Conservation (phyloP, 345 rosid genomes). For the Isatis tinctoria region DNA sequence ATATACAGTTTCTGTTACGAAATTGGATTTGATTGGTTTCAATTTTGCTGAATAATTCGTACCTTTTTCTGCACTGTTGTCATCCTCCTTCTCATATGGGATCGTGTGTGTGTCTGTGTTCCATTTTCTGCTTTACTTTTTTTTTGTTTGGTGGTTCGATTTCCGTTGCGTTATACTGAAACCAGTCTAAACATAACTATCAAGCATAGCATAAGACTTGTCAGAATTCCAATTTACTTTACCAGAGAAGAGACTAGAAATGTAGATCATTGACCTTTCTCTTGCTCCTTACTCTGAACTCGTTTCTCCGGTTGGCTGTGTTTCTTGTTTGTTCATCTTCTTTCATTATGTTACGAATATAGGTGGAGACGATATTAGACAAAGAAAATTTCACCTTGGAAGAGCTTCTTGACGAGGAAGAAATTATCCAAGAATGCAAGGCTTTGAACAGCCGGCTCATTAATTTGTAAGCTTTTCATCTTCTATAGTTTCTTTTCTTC, state of each 20-base stretch:
- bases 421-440: conserved; percentile 99
- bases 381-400: conserved; percentile 89
- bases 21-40: neutral
- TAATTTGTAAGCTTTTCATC: conserved; percentile 56
- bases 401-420: conserved; percentile 99
- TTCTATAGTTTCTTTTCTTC: neutral
- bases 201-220: neutral
- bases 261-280: neutral
- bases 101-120: neutral
- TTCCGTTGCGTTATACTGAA: neutral
- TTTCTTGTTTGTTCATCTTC: neutral
- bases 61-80: neutral
- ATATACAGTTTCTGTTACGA: neutral
- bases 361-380: conserved; percentile 93
- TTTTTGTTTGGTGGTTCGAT: neutral
- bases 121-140: neutral
- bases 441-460: conserved; percentile 95
- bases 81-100: neutral
- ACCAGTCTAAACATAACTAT: neutral
- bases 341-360: neutral
- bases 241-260: neutral
- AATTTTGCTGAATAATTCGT: neutral
- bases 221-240: neutral
- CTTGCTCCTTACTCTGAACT: neutral
- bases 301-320: neutral